Base-by-base conservation (phyloP, 106 monocot species). In the Dendrobium catenatum region DNA sequence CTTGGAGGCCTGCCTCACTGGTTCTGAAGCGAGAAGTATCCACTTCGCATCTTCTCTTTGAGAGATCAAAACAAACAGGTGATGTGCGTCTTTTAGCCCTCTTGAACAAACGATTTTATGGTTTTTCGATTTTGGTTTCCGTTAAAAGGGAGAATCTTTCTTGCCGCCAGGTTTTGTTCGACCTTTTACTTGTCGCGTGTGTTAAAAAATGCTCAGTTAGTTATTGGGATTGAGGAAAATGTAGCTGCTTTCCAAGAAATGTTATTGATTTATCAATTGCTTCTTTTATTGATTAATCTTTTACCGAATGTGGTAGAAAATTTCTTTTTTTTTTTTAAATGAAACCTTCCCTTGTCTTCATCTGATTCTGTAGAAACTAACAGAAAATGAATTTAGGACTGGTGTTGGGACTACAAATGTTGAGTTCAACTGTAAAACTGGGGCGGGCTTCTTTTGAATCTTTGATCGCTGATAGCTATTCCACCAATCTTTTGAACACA, bases 21-120 rank as follows among this genome's bases (percentile, higher is more conserved):
- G 59, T 89, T 73, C 22, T 41, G 18, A 73, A 46, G 61, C 83
- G 88, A 27, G 61, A 66, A 4, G 75, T 92, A 10, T 85, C 89
- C 4, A 80, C 86, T 4, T 85, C 92, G 0, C 77, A 80, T 61
- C 80, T 79, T 59, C 86, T 89, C 78, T 79, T 9, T 72, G 84
- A 79, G 85, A 92, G 94, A 89, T 61, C 94, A 74, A 89, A 83
- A 20, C 94, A 98, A 91, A 94, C 96, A 89, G 96, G 93, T 94
- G 47, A 79, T 43, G 7, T 4, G 80, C 83, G 54, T 46, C 19
- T 41, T 19, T 43, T 42, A n/a, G n/a, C 43, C 43, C 42, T 0
- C 1, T 19, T 40, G 9, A 72, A 0, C 15, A 33, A 13, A 37
- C 37, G 37, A 72, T 72, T 72, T 72, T n/a, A 2, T n/a, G 11